Evolutionary conservation across 768 basidiomycete genomes (phyloP).

Genomic region (Tulasnella sp.): DNA sequence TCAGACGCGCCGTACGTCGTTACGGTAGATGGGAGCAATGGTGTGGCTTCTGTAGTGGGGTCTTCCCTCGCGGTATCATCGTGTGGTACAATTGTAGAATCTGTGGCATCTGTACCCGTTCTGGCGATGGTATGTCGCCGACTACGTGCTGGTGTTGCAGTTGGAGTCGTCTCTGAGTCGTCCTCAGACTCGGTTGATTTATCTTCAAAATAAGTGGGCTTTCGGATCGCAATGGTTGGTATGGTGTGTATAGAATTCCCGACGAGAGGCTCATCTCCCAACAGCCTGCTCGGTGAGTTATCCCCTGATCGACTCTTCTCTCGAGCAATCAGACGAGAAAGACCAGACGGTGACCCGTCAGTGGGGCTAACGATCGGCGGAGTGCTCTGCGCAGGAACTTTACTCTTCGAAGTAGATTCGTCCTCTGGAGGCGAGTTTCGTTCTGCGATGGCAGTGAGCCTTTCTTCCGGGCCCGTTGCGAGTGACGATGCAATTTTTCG

Average conservation of each 20-base stretch:
- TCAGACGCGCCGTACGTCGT: too few species aligned
- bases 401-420: neutral
- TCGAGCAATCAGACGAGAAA: conserved; percentile 4
- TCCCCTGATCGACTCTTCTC: conserved; percentile 3
- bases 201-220: neutral
- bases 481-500: neutral
- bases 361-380: neutral
- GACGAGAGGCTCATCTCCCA: too few species aligned
- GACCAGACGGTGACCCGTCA: conserved; percentile 6
- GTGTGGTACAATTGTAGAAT: too few species aligned
- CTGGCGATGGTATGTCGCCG: too few species aligned
- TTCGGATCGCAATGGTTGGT: neutral
- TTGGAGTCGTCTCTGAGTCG: too few species aligned
- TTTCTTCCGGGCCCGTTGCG: neutral
- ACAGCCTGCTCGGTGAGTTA: neutral
- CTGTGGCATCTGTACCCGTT: too few species aligned
- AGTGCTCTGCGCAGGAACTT: too few species aligned
- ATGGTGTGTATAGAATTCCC: neutral
- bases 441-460: neutral
- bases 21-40: too few species aligned
- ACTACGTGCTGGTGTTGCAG: too few species aligned
- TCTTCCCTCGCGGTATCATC: too few species aligned
- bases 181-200: too few species aligned
- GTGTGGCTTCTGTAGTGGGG: too few species aligned
- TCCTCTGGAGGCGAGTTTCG: neutral